These are phyloP conservation scores for Botrytis tulipae DNA, from an alignment of 2,329 filamentous ascomycete genomes.

Conservation along the genomic window DNA sequence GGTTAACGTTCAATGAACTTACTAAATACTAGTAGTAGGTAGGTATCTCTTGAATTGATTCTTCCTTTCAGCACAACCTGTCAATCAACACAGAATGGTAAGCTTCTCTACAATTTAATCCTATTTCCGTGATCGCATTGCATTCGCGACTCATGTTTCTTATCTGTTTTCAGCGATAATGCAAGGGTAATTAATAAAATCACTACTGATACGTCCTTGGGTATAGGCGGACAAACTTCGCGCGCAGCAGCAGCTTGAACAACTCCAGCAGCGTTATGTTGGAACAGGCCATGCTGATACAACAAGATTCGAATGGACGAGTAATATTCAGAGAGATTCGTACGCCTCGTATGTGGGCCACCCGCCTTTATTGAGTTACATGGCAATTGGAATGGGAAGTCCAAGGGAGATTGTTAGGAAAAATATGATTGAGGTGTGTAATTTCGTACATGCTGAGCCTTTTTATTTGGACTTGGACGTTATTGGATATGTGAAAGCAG, in stretches of 20 bases:
- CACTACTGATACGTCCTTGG: neutral
- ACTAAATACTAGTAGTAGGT: too few species aligned
- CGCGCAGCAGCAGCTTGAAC: slow-evolving; percentile 95
- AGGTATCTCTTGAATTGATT: neutral
- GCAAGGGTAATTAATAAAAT: neutral
- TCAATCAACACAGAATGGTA: neutral
- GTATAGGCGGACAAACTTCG: slow-evolving; percentile 90
- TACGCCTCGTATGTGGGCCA: slow-evolving; percentile 88
- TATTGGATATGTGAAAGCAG: too few species aligned
- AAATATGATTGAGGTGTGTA: slow-evolving; percentile 69
- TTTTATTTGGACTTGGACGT: neutral
- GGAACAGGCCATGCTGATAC: slow-evolving; percentile 96
- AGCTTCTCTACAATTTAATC: neutral
- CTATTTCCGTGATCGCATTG: neutral
- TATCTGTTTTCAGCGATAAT: neutral
- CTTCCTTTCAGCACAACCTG: neutral
- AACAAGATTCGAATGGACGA: slow-evolving; percentile 95
- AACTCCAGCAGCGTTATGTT: slow-evolving; percentile 91
- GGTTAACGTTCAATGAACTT: neutral
- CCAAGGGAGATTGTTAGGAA: slow-evolving; percentile 75
- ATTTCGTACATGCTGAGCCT: neutral
- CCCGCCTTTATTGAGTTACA: slow-evolving; percentile 81
- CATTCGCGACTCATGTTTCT: neutral
- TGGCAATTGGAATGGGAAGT: slow-evolving; percentile 86
- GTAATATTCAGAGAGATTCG: slow-evolving; percentile 92